Base-by-base conservation (phyloP, 2,329 filamentous ascomycete genomes). In the Diatrype stigma region DNA sequence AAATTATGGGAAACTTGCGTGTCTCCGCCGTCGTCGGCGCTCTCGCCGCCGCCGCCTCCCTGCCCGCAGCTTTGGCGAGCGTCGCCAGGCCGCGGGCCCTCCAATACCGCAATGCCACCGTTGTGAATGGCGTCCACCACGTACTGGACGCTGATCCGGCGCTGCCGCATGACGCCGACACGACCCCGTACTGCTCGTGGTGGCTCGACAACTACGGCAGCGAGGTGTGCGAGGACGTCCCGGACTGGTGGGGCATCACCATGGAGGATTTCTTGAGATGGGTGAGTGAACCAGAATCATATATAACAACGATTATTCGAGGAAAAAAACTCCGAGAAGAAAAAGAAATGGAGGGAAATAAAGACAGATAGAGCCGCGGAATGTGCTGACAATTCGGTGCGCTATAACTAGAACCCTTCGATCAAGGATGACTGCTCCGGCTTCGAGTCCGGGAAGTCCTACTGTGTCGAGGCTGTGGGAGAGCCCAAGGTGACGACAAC, bases 321-420 rank as follows among this genome's bases (percentile, higher is more conserved):
- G 26, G 26, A 10, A 30, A 10, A 30, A 30, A n/a, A n/a, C n/a
- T n/a, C n/a, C 26, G 26, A 30, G 10, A 30, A 30, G 26, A 30
- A 10, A 30, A 30, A 5, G 26, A 30, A 30, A 30, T n/a, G n/a
- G n/a, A n/a, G n/a, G n/a, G n/a, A 30, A 10, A 30, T 5, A 30
- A 30, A 30, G 26, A 30, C 6, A 30, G 10, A 30, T 5, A 30
- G 10, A 30, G 22, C 16, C 35, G n/a, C 16, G 35, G 23, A 34
- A 16, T 30, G 14, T 14, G 10, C 34, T 14, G 12, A n/a, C 16
- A 12, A 14, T 35, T 4, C 5, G 34, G 34, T 32, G 30, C n/a
- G 32, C 35, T 38, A 26, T 22, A 42, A 32, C 14, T 35, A 48
- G 47, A 48, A 48, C 42, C 47, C 47, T 42, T 48, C 47, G 11